Evolutionary conservation across 495 filamentous ascomycete genomes (phyloP).

Genomic region (Daldinia caldariorum): DNA sequence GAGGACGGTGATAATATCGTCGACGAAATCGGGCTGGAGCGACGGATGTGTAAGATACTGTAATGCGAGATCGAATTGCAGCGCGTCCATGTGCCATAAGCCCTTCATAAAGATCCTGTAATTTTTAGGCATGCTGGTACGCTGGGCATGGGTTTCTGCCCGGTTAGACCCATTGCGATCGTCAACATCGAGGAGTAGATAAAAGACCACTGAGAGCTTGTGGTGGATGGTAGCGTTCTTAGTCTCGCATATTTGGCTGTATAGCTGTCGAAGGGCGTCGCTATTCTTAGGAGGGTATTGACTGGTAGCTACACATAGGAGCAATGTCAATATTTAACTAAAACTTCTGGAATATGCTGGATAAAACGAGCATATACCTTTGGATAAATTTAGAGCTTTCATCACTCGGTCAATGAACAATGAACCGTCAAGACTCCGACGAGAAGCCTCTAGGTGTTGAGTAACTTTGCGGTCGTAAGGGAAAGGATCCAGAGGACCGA

Average conservation of each 20-base stretch:
- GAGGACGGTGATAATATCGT: conserved; percentile 79
- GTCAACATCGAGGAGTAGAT: conserved; percentile 79
- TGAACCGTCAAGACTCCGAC: conserved; percentile 69
- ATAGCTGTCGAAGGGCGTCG: conserved; percentile 68
- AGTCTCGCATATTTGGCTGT: conserved; percentile 68
- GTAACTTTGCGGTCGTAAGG: conserved; percentile 67
- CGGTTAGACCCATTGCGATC: conserved; percentile 59
- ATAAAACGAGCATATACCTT: conserved; percentile 57
- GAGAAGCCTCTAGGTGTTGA: conserved; percentile 68
- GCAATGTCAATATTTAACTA: conserved; percentile 8
- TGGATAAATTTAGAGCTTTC: conserved; percentile 72
- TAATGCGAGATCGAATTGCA: conserved; percentile 74
- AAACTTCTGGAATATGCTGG: not conserved
- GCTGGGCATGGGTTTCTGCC: conserved; percentile 64
- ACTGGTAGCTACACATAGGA: conserved; percentile 49
- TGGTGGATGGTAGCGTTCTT: conserved; percentile 70
- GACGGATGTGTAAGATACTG: conserved; percentile 79
- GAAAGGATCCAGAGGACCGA: conserved; percentile 69
- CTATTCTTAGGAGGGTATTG: conserved; percentile 76
- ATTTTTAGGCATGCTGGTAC: conserved; percentile 62
- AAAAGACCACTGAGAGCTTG: conserved; percentile 82
- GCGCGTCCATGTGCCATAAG: conserved; percentile 79
- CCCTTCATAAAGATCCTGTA: conserved; percentile 82
- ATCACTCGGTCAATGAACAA: conserved; percentile 81
- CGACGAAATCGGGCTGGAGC: conserved; percentile 79